Conservation (phyloP, 176 grass and related monocot species). For the Aegilops tauschii region DNA sequence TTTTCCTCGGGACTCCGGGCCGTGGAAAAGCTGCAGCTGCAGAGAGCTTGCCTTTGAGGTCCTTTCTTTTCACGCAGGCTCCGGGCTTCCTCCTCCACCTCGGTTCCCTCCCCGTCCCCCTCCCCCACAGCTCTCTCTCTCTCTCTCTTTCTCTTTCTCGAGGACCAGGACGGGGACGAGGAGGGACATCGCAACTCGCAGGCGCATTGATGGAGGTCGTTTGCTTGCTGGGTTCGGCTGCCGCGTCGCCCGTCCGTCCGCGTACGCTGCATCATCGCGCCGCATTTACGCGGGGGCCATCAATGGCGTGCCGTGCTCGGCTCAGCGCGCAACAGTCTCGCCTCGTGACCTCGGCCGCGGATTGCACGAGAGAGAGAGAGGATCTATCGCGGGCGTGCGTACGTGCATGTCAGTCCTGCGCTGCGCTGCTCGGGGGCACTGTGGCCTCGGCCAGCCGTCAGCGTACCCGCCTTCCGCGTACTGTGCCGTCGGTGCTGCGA, state of each 20-base stretch:
- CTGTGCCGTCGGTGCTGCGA: background rate
- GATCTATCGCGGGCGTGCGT: background rate
- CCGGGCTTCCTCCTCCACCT: background rate
- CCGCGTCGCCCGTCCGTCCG: background rate
- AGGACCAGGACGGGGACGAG: background rate
- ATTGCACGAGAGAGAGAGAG: background rate
- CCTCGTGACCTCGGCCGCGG: background rate
- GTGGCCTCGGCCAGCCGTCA: background rate
- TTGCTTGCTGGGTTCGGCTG: background rate
- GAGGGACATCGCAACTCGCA: background rate
- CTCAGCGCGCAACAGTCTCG: background rate
- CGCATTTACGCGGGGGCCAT: slow-evolving; percentile 23
- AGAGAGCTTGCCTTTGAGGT: slow-evolving; percentile 31
- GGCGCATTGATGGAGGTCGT: background rate
- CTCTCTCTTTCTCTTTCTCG: too few species aligned
- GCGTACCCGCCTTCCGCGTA: background rate
- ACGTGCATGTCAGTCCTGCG: background rate
- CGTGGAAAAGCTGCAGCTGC: slow-evolving; percentile 30
- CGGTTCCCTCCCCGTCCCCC: background rate
- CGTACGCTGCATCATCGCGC: background rate
- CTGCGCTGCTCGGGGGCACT: background rate
- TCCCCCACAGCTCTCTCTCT: too few species aligned
- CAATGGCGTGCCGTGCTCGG: slow-evolving; percentile 38
- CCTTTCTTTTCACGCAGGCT: background rate
- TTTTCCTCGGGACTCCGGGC: slow-evolving; percentile 14